Conservation (phyloP, 2,329 filamentous ascomycete species). For the Penicillium freii region DNA sequence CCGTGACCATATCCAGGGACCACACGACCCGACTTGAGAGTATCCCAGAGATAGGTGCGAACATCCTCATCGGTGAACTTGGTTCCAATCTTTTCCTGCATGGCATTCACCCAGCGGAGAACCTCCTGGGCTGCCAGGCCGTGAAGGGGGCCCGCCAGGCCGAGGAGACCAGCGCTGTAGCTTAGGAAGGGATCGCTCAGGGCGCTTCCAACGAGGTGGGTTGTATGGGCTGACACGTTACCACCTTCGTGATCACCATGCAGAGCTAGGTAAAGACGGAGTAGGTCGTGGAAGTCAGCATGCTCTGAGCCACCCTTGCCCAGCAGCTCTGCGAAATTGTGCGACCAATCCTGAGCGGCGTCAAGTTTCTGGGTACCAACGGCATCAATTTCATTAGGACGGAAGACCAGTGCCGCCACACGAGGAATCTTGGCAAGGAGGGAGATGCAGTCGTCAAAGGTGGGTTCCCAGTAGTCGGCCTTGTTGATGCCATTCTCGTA, state of each 20-base stretch:
- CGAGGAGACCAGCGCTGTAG: conserved; percentile 92
- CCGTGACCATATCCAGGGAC: conserved; percentile 95
- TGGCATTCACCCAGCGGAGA: conserved; percentile 91
- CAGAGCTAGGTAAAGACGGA: conserved; percentile 89
- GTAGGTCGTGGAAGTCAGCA: conserved; percentile 73
- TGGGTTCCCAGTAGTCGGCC: conserved; percentile 98
- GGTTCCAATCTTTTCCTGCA: conserved; percentile 82
- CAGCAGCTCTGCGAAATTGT: conserved; percentile 97
- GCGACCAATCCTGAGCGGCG: conserved; percentile 87
- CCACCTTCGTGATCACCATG: conserved; percentile 98
- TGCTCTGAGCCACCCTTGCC: conserved; percentile 86
- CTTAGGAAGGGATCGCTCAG: conserved; percentile 93
- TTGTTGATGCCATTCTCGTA: conserved; percentile 91
- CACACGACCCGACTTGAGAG: conserved; percentile 88
- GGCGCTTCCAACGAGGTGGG: conserved; percentile 90
- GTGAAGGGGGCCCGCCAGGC: conserved; percentile 89
- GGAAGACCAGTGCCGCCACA: conserved; percentile 96
- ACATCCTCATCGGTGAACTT: conserved; percentile 79
- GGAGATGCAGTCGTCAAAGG: conserved; percentile 91
- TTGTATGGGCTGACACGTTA: conserved; percentile 93
- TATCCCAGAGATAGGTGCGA: conserved; percentile 85
- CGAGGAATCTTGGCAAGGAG: conserved; percentile 94
- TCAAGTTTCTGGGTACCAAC: conserved; percentile 75
- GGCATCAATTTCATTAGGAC: conserved; percentile 73
- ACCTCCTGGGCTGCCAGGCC: conserved; percentile 96